Evolutionary conservation across 2,329 filamentous ascomycete genomes (phyloP), one percentile per base, ranked within the genome.

Genomic region (Monilinia polystroma): DNA sequence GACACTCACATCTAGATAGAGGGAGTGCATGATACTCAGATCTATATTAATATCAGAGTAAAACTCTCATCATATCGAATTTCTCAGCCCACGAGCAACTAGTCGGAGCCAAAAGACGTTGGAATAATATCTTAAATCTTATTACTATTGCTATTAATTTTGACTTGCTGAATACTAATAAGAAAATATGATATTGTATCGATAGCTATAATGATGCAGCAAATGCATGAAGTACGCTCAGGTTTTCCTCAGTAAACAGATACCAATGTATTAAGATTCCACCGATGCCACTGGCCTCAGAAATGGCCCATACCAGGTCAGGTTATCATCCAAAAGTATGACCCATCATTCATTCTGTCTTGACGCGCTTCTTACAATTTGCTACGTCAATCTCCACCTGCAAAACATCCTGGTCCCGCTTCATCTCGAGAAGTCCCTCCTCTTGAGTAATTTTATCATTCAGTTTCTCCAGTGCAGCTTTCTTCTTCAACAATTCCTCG

Each of bases 351-450:
- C 20, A 58, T 45, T 29, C 56, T 7, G 8, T 32, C 41, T 14
- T 45, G 23, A 45, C 2, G 3, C 41, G 56, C 41, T 58, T 58
- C 41, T 14, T 14, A 20, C 26, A 60, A 26, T 20, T 35, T 16
- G 45, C 58, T 2, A 45, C 45, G 49, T 60, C 58, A 12, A 60
- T 51, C 49, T 1, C 35, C 26, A 10, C 43, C 14, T 38, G 29
- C 18, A 60, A 51, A 35, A 6, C 20, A 60, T 51, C 45, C 20
- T 20, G 41, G 43, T 60, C 29, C 14, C 58, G 43, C 38, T 66
- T 65, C 66, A 66, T 53, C 38, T 65, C 49, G 23, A 43, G 23
- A 26, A 67, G 1, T 16, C 66, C 66, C 35, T 60, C 66, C 26
- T 35, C 62, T 3, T 23, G 35, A n/a, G 58, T 47, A 45, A 67